These are phyloP conservation scores for Elsinoe perseae DNA, from an alignment of 2,329 filamentous ascomycete genomes.

Conservation along the genomic window DNA sequence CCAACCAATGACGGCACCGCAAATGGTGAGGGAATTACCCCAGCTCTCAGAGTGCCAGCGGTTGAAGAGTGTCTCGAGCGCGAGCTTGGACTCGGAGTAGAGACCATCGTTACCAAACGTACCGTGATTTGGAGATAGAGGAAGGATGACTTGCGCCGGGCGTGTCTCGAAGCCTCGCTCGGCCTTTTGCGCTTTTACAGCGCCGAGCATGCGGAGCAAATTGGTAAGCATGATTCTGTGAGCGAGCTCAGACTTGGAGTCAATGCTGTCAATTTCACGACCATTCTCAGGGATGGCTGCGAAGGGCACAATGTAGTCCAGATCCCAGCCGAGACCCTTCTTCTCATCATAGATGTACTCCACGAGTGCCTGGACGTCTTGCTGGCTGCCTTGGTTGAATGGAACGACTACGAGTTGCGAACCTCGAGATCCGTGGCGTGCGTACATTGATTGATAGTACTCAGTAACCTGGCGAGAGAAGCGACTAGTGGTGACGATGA, in stretches of 20 bases:
- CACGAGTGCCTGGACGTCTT: conserved; percentile 88
- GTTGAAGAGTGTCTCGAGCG: conserved; percentile 94
- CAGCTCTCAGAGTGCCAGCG: conserved; percentile 97
- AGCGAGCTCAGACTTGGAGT: conserved; percentile 94
- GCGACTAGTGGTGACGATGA: conserved; percentile 90
- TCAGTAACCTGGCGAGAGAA: conserved; percentile 97
- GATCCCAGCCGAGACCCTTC: conserved; percentile 94
- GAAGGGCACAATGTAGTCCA: conserved; percentile 93
- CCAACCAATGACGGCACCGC: conserved; percentile 97
- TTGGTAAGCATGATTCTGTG: conserved; percentile 99
- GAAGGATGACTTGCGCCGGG: conserved; percentile 91
- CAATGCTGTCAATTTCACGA: conserved; percentile 91
- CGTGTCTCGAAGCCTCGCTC: conserved; percentile 85
- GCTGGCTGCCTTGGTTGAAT: conserved; percentile 98
- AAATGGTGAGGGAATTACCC: conserved; percentile 96
- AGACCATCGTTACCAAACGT: conserved; percentile 97
- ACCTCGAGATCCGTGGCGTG: conserved; percentile 82
- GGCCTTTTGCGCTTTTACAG: conserved; percentile 84
- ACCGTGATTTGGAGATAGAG: conserved; percentile 94
- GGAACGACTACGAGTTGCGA: conserved; percentile 97
- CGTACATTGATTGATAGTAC: conserved; percentile 99
- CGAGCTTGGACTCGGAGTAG: conserved; percentile 97
- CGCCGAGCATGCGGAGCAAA: conserved; percentile 80
- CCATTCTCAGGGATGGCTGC: conserved; percentile 97
- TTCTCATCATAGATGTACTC: conserved; percentile 96